A percentile compares a stretch with the other conserved stretches of the same genome.
Evolutionary conservation across 345 rosid genomes (phyloP).

Genomic region (Aquilaria sinensis): DNA sequence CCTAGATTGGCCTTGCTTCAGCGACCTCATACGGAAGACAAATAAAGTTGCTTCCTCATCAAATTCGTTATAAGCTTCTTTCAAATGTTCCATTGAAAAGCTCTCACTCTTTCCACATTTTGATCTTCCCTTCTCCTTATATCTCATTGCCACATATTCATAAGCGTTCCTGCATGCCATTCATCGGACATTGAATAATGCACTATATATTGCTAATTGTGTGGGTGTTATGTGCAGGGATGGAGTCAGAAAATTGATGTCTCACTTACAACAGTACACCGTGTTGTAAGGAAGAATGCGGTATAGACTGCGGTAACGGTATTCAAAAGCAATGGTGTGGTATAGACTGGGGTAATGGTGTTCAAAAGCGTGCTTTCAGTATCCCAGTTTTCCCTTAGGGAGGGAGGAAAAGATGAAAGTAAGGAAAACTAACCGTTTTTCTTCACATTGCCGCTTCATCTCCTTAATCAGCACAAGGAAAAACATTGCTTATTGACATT

Average conservation of each 20-base stretch:
- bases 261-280: slow-evolving; percentile 5
- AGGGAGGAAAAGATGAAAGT: neutral
- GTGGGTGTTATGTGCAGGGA: too few species aligned
- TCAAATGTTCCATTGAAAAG: slow-evolving; percentile 51
- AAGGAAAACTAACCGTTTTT: slow-evolving; percentile 49
- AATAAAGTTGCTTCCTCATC: slow-evolving; percentile 76
- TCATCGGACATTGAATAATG: too few species aligned
- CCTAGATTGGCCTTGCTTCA: slow-evolving; percentile 82
- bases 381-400: too few species aligned
- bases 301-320: too few species aligned
- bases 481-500: too few species aligned
- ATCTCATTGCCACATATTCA: slow-evolving; percentile 51
- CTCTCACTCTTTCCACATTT: slow-evolving; percentile 61
- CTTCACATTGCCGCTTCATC: slow-evolving; percentile 85
- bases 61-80: slow-evolving; percentile 61
- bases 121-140: slow-evolving; percentile 62
- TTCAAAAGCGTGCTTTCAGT: too few species aligned
- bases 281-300: too few species aligned
- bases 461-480: slow-evolving; percentile 46
- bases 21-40: slow-evolving; percentile 71
- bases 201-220: too few species aligned
- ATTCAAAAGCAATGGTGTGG: too few species aligned
- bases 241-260: neutral
- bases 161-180: slow-evolving; percentile 43
- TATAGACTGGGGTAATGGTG: too few species aligned